Base-by-base conservation (phyloP, 805 yeast species). In the Yueomyces sp. region DNA sequence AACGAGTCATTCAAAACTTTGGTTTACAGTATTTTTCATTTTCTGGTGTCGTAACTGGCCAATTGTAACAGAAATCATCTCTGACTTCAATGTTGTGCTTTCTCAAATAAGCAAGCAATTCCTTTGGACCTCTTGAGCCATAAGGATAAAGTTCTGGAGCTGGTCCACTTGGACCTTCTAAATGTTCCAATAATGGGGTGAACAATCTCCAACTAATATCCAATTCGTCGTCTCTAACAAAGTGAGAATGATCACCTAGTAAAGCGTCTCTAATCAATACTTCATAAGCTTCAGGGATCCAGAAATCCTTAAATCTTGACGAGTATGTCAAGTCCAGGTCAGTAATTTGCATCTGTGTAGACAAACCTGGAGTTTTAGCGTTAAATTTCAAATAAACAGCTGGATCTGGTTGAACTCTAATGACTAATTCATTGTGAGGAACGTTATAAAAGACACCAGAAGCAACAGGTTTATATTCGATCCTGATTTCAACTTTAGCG, bases 271-370 rank as follows among this genome's bases (percentile, higher is more conserved):
- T 78, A 55, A 92, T 85, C 54, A 92, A 76, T 1, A 96, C 83
- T 70, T 92, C 98, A 65, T 92, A 92, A 38, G 97, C 97, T 70
- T 90, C 96, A 39, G 98, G 97, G 57, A 92, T 88, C 81, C 92
- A 83, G 67, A 85, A 82, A 59, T 85, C 82, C 50, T 83, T 69
- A 69, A 82, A 92, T 60, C 96, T 78, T 42, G 72, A 70, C 44
- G 80, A 67, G 64, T 92, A 92, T 34, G 94, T 83, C 58, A 92
- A 72, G 61, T 92, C 96, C 56, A 92, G 76, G 60, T 90, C 96
- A 29, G 95, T 85, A 47, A 85, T 74, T 31, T 90, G 77, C 26
- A 92, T 81, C 54, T 77, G 75, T 53, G 83, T 82, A 42, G 90
- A 74, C 47, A 88, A 72, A 51, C 98, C 98, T 2, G 98, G 97